A percentile compares a stretch with the other conserved stretches of the same genome.
phyloP scores from a whole-genome alignment of 2,329 filamentous ascomycete genomes.

The Talaromyces sp. region DNA sequence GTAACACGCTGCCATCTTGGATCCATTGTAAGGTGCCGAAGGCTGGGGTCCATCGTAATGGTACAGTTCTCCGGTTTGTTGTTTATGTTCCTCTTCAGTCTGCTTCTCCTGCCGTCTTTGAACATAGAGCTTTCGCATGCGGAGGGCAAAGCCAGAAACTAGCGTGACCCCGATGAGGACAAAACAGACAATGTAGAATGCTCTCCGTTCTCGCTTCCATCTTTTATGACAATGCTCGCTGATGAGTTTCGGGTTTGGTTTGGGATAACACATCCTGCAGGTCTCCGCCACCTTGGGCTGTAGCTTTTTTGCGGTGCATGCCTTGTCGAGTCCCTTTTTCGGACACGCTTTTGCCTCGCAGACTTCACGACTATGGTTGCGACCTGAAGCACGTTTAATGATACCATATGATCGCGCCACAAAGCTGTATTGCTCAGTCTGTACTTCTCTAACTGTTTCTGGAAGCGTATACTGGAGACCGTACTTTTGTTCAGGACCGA shows the following conservation, averaged over 20 bases:
- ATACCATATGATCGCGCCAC: background rate
- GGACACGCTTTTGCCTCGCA: slow-evolving; percentile 13
- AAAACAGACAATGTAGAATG: slow-evolving; percentile 13
- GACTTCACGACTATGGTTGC: slow-evolving; percentile 1
- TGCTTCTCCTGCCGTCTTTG: background rate
- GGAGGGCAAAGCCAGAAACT: slow-evolving; percentile 8
- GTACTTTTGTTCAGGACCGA: background rate
- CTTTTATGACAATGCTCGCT: slow-evolving; percentile 12
- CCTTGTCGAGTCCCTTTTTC: slow-evolving; percentile 7
- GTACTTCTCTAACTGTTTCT: background rate
- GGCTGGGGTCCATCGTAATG: slow-evolving; percentile 6
- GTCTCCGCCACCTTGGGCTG: slow-evolving; percentile 5
- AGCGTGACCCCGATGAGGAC: slow-evolving; percentile 9
- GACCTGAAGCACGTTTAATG: background rate
- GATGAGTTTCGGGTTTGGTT: slow-evolving; percentile 8
- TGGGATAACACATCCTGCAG: slow-evolving; percentile 15
- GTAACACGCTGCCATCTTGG: no score
- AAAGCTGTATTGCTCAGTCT: background rate
- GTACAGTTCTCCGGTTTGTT: slow-evolving; percentile 7
- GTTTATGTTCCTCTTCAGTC: background rate
- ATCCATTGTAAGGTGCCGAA: background rate
- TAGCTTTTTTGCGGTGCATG: slow-evolving; percentile 3
- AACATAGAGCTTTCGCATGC: slow-evolving; percentile 9
- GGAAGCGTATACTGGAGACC: background rate
- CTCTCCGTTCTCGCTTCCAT: slow-evolving; percentile 10